Evolutionary conservation across 2,329 filamentous ascomycete genomes (phyloP).

Genomic region (Pseudocercospora eumusae): DNA sequence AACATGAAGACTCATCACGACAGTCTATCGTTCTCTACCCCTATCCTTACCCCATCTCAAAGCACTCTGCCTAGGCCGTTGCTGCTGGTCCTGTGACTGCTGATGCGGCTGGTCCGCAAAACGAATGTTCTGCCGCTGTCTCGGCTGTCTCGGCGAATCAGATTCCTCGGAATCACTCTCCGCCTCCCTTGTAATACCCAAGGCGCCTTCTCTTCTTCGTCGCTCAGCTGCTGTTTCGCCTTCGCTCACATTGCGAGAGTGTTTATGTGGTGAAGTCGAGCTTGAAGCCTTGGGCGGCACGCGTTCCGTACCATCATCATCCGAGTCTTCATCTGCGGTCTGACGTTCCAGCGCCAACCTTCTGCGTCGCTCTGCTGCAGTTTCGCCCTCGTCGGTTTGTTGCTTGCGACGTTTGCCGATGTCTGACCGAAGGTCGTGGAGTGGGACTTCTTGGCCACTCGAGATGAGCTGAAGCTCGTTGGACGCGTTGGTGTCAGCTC

Average conservation of each 20-base stretch:
- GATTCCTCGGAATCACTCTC: conserved; percentile 56
- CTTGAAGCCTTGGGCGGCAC: conserved; percentile 35
- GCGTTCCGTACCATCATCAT: conserved; percentile 44
- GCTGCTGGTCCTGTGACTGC: conserved; percentile 13
- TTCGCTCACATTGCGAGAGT: conserved; percentile 38
- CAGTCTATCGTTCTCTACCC: conserved; percentile 19
- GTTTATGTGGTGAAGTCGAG: conserved; percentile 19
- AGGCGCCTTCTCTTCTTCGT: conserved; percentile 70
- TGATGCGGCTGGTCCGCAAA: conserved; percentile 33
- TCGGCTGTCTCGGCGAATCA: conserved; percentile 23
- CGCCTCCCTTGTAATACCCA: conserved; percentile 56
- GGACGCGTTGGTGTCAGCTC: conserved; percentile 46
- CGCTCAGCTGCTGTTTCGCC: conserved; percentile 74
- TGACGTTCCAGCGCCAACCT: conserved; percentile 39
- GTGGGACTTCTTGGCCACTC: conserved; percentile 49
- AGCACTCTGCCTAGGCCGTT: conserved; percentile 31
- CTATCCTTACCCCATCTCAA: conserved; percentile 38
- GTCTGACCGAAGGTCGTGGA: conserved; percentile 47
- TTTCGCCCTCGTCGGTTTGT: conserved; percentile 32
- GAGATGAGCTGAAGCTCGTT: conserved; percentile 49
- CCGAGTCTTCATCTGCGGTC: conserved; percentile 39
- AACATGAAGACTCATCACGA: background rate
- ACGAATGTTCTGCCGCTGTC: conserved; percentile 28
- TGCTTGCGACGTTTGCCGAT: conserved; percentile 28
- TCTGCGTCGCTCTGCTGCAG: conserved; percentile 48